Base-by-base conservation (phyloP, 345 rosid genomes). In the Gossypium arboreum region DNA sequence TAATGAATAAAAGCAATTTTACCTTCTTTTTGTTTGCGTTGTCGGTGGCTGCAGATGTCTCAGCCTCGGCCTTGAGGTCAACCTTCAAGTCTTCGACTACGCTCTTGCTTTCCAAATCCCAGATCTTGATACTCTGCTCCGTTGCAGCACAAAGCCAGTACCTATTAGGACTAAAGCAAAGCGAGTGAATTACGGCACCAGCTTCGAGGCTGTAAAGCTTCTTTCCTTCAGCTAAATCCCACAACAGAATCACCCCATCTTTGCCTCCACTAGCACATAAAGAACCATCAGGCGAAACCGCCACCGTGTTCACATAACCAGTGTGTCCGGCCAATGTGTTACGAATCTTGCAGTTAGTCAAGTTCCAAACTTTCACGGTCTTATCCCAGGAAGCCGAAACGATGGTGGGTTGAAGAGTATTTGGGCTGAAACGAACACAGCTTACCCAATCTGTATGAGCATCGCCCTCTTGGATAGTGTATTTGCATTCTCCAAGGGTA, bases 151-250 rank as follows among this genome's bases (percentile, higher is more conserved):
- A 94, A 0, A 94, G 86, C 98, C 98, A 94, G 77, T 94, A 94
- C 90, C 98, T 90, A 74, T 92, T 94, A 5, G 98, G 98, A 52
- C 98, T 92, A 78, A 94, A 94, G 81, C 98, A 92, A 2, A 94
- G 83, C 0, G 98, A 89, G 47, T 94, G 79, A 76, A 94, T 92
- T n/a, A 92, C 87, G 9, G 95, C 74, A 9, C 90, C 90, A 1
- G 98, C 98, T 54, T 92, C 98, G 2, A 94, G 87, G 7, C 87
- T 90, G 79, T 94, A 94, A 1, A 94, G 92, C 84, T 80, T 90
- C 93, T 94, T 94, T 1, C 98, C 98, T 71, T 94, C 98, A 0
- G 98, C 91, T 89, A 94, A 89, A 80, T 94, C 98, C 97, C 98
- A 94, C 51, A 94, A 65, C 86, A 94, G 62, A 63, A 94, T 90